Evolutionary conservation across 164 flowering plant genomes (phyloP), one percentile per base, ranked within the genome.

Genomic region (Annona cherimola): DNA sequence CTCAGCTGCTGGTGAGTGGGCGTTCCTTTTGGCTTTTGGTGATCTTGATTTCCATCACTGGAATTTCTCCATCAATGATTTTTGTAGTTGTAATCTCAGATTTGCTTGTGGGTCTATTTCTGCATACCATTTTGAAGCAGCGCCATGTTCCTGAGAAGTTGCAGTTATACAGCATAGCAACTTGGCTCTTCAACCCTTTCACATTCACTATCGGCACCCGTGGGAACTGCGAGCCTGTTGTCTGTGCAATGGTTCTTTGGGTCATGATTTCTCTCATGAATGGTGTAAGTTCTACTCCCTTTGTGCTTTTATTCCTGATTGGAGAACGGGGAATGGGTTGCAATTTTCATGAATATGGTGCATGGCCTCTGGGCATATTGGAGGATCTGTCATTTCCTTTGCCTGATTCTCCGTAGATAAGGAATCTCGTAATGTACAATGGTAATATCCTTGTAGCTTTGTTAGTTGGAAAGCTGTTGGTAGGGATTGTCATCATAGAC

Each of bases 191-290:
- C 74, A 94, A 94, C 79, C 99, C 97, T 42, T 94, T 92, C 80
- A 94, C 99, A 59, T 92, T 94, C 87, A 94, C 97, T 45, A 94
- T 94, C 80, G 99, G 99, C 66, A 94, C 99, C 19, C 89, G 97
- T 45, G 97, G 99, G 69, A 94, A 94, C 83, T 94, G 99, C 79
- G 99, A 94, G 81, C 99, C 99, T 12, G 76, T 92, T 71, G 89
- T 90, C 12, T 94, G 97, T 85, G 92, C 97, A 76, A 82, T 87
- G 76, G 75, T 94, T 74, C 78, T 95, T 71, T 93, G 97, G 99
- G 85, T 89, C 78, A 77, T 91, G 63, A 78, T 87, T 63, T 91
- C 91, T 80, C 86, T 93, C 57, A 83, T 93, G 87, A 89, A 89
- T 45, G 97, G 99, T 94, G 86, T 79, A 68, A 67, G 69, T 74